Base-by-base conservation (phyloP, 2,329 filamentous ascomycete genomes). In the Westerdykella ornata region DNA sequence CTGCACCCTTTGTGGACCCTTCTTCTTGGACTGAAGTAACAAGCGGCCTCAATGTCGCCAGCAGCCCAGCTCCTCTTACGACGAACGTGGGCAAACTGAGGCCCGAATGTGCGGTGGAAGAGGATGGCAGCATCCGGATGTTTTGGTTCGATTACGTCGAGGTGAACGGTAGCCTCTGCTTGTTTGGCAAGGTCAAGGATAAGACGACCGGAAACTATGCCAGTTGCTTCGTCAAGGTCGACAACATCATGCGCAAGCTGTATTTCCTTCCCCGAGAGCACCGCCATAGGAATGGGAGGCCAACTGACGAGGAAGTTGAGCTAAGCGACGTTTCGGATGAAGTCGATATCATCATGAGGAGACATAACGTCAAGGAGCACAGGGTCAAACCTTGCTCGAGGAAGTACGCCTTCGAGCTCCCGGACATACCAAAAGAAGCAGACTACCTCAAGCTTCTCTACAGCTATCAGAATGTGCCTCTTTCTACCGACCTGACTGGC, bases 121-220 rank as follows among this genome's bases (percentile, higher is more conserved):
- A 86, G 48, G 89, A 98, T 58, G 92, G 90, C 28, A 94, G 85
- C 53, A 73, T 98, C 20, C 83, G 84, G 52, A 88, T 98, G 72
- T 98, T 96, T 71, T 98, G 92, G 92, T 84, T 86, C 6, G 92
- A 98, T 66, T 98, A 95, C 59, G 88, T 84, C 1, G 92, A 98
- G 62, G 73, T 95, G 61, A 88, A 89, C 56, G 90, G 90, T 44
- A 92, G 82, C 53, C 72, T 98, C 8, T 97, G 88, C 63, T 76
- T 98, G 9, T 97, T 98, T 60, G 92, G 92, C 49, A 98, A 98
- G 62, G 90, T 96, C 17, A 81, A 88, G 56, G 88, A 96, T 70
- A 95, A 89, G 66, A 84, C 81, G 56, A 86, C 80, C 1, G 81
- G 78, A 38, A 73, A 74, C 33, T 89, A 86, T 60, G 84, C 88